Base-by-base conservation (phyloP, 2,329 filamentous ascomycete genomes). In the Penicillium sp. region DNA sequence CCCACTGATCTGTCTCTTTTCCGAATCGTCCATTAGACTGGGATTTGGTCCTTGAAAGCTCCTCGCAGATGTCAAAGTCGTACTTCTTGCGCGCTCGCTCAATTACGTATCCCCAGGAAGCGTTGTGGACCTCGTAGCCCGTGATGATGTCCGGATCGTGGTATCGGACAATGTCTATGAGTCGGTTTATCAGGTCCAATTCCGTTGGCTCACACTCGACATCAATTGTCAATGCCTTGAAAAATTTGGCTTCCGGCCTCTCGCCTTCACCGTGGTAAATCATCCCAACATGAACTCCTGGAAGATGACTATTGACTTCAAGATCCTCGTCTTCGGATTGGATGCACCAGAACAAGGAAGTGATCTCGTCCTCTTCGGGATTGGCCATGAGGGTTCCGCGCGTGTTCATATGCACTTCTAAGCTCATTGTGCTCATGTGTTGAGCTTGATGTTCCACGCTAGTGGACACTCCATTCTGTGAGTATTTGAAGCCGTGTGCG, bases 391-490 rank as follows among this genome's bases (percentile, higher is more conserved):
- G 81, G 49, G 85, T 86, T 7, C 86, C 91, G 55, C 93, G 84
- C 4, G 89, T 94, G 66, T 96, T 96, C 61, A 96, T 88, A 70
- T 99, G 93, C 5, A 97, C 78, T 71, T 99, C 94, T 7, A 99
- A 76, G 64, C 92, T 96, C 90, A 99, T 93, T 19, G 89, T 91
- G 65, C 90, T 96, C 94, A 99, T 97, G 72, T 96, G 96, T 66
- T 94, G 90, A 3, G 86, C 87, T 72, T 96, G 91, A 64, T 93
- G 90, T 68, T 91, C 85, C 19, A 96, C 86, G 64, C 87, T 91
- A 0, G 88, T 89, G 1, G 87, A 87, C 64, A 86, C 85, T 60
- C 83, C 82, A 69, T 87, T 90, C 65, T 93, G 91, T 0, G 89
- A 91, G 72, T 90, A 96, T 70, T 93, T 94, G 79, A 93, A 93